These are phyloP conservation scores for Chaetomium sp. DNA, from an alignment of 2,329 filamentous ascomycete species.

Conservation along the genomic window DNA sequence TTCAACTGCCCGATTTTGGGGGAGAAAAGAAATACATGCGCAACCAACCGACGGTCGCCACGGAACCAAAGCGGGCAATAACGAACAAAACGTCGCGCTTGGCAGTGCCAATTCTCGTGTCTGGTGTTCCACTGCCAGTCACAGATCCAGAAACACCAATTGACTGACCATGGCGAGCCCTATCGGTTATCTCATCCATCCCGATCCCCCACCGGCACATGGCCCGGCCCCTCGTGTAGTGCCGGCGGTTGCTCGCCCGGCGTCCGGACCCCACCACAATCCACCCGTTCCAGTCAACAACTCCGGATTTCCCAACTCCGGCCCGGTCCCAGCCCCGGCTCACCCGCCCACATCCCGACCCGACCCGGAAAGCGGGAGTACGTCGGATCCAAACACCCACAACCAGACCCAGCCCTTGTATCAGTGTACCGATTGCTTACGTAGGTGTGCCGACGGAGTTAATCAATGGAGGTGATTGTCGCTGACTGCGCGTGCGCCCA, in stretches of 20 bases:
- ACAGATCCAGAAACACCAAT: too few relatives aligned
- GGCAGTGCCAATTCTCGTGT: too few relatives aligned
- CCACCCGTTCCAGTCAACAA: background rate
- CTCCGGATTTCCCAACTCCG: background rate
- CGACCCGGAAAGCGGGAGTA: conserved; percentile 12
- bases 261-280: conserved; percentile 6
- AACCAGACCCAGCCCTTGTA: conserved; percentile 30
- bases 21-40: too few relatives aligned
- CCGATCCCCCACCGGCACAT: conserved; percentile 8
- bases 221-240: background rate
- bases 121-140: too few relatives aligned
- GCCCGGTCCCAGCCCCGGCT: conserved; percentile 2
- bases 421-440: conserved; percentile 46
- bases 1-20: too few relatives aligned
- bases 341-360: background rate
- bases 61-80: too few relatives aligned
- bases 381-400: conserved; percentile 14
- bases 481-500: background rate
- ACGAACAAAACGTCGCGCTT: too few relatives aligned
- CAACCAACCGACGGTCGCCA: too few relatives aligned
- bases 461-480: background rate
- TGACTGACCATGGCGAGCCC: conserved; percentile 18
- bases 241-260: background rate
- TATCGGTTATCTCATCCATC: conserved; percentile 22
- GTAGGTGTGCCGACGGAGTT: conserved; percentile 18